Conservation (phyloP, 768 basidiomycete genomes). For the Gloeophyllum trabeum region DNA sequence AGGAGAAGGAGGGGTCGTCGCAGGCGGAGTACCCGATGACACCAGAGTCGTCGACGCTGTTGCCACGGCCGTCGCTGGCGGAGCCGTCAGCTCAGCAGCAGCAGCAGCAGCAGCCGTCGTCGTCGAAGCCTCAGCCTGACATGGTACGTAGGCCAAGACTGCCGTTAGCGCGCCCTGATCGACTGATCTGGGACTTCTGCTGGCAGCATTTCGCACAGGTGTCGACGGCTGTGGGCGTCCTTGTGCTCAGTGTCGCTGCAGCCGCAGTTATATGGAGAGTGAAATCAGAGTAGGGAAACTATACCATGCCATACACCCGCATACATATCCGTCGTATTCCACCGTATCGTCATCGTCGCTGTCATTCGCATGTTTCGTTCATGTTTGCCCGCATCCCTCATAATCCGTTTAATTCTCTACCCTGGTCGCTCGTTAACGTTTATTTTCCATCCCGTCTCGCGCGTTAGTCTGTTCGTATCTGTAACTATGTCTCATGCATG, state of each 20-base stretch:
- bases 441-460: no score
- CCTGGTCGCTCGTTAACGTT: no score
- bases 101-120: neutral
- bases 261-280: slow-evolving; percentile 68
- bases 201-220: slow-evolving; percentile 16
- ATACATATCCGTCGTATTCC: no score
- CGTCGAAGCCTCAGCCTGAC: neutral
- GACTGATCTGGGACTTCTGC: neutral
- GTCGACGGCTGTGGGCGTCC: slow-evolving; percentile 49
- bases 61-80: neutral
- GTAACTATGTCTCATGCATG: no score
- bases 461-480: no score
- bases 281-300: slow-evolving; percentile 26
- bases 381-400: no score
- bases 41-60: neutral
- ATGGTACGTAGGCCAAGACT: no score
- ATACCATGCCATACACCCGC: no score
- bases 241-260: slow-evolving; percentile 57
- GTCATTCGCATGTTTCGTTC: no score
- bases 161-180: no score
- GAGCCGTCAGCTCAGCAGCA: neutral
- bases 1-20: neutral
- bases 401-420: no score
- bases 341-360: no score
- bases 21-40: neutral